Conservation (phyloP, 805 yeast species). For the Candida ponderosae region DNA sequence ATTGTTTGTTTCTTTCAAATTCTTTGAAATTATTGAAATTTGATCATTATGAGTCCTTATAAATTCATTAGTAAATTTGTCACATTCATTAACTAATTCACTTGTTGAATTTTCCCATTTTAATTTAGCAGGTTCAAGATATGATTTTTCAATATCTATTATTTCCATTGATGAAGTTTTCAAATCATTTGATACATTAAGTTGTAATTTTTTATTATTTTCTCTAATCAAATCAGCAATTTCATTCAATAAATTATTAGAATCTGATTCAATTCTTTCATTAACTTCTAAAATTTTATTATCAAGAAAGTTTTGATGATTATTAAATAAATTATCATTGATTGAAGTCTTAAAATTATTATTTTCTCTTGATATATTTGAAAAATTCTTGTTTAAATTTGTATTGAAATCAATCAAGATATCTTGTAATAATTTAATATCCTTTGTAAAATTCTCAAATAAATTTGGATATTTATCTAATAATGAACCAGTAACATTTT, state of each 20-base stretch:
- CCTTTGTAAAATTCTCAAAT: slow-evolving; percentile 12
- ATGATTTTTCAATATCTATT: slow-evolving; percentile 9
- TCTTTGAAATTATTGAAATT: slow-evolving; percentile 4
- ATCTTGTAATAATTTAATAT: slow-evolving; percentile 5
- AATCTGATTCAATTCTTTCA: slow-evolving; percentile 12
- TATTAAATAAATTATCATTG: slow-evolving; percentile 15
- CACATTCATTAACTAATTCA: slow-evolving; percentile 14
- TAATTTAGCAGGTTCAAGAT: slow-evolving; percentile 6
- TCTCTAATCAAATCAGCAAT: slow-evolving; percentile 13
- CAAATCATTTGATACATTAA: slow-evolving; percentile 7
- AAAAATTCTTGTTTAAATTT: slow-evolving; percentile 11
- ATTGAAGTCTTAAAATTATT: slow-evolving; percentile 13
- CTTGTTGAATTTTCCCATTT: slow-evolving; percentile 16
- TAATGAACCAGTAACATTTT: slow-evolving; percentile 15
- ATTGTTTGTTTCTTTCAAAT: slow-evolving; percentile 8
- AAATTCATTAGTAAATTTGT: slow-evolving; percentile 6
- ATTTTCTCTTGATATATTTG: slow-evolving; percentile 17
- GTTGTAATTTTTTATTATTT: slow-evolving; percentile 12
- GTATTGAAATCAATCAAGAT: slow-evolving; percentile 6
- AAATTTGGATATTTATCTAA: slow-evolving; percentile 14
- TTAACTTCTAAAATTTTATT: slow-evolving; percentile 7
- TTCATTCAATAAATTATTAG: slow-evolving; percentile 11
- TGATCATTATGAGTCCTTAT: slow-evolving; percentile 5
- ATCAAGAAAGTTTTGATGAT: slow-evolving; percentile 12
- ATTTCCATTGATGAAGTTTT: slow-evolving; percentile 10